Base-by-base conservation (phyloP, 2,329 filamentous ascomycete species). In the Dactylellina drechsleri region DNA sequence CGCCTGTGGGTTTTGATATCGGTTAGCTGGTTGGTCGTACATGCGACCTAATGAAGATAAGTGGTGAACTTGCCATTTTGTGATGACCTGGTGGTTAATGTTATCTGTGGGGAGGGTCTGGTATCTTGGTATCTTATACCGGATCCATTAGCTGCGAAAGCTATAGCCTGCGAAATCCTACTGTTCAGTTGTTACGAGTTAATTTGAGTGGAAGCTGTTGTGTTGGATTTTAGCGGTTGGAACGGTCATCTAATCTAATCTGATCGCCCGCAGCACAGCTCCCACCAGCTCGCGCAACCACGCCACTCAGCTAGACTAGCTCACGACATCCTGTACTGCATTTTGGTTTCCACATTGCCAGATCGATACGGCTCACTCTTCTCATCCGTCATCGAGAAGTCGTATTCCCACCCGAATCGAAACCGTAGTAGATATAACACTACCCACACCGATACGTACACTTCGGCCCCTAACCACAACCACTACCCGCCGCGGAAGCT, bases 1-100 rank as follows among this genome's bases (percentile, higher is more conserved):
- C 45, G 91, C 91, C 84, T 91, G 15, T 5, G 12, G 6, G 10
- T 41, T 58, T 36, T 43, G 28, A n/a, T 36, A 54, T 41, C 47
- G 6, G 36, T 47, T 47, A 47, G 43, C 43, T 6, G 13, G 8
- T 23, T 4, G 4, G 23, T 23, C 1, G 43, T 13, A n/a, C 15
- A 15, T 47, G 13, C 20, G n/a, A 36, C 23, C 10, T 28, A 18
- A 5, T 5, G 52, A n/a, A n/a, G 6, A 36, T 20, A 0, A 36
- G 16, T 50, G 16, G 15, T 54, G 49, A 23, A 23, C 23, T 23
- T 60, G 49, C 50, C 50, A 61, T 70, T 18, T n/a, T 41, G 20
- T 49, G 54, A 8, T 15, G 56, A 47, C 6, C 10, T 3, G 31
- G 5, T 36, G 10, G 2, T 10, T 36, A 36, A 7, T 36, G 31